These are phyloP conservation scores for Prunus armeniaca DNA, from an alignment of 306 rosid species.

Conservation along the genomic window DNA sequence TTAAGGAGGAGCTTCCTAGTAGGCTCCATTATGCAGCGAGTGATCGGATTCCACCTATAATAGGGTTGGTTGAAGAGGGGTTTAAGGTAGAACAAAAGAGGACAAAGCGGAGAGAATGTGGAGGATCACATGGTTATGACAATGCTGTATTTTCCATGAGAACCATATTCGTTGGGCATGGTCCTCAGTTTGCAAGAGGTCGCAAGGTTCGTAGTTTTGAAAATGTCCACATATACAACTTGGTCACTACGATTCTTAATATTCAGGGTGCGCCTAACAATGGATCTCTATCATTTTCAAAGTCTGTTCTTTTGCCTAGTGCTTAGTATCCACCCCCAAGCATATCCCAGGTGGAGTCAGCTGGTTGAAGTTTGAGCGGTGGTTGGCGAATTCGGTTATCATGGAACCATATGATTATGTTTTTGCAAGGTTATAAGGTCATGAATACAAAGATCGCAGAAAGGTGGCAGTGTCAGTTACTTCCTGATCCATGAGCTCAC, in stretches of 20 bases:
- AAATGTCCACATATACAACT: conserved; percentile 85
- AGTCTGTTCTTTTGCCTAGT: conserved; percentile 60
- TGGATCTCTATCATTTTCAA: conserved; percentile 69
- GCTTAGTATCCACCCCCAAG: conserved; percentile 23
- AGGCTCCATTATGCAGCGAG: conserved; percentile 70
- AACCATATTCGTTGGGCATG: conserved; percentile 82
- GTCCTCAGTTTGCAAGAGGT: conserved; percentile 89
- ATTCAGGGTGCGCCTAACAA: conserved; percentile 78
- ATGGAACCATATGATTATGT: background rate
- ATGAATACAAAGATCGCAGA: background rate
- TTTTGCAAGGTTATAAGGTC: background rate
- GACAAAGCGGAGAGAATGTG: conserved; percentile 61
- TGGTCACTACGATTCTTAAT: conserved; percentile 79
- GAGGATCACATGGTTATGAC: conserved; percentile 96
- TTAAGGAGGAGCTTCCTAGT: conserved; percentile 81
- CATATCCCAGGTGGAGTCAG: background rate
- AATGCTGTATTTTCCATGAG: conserved; percentile 94
- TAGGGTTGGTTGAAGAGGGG: conserved; percentile 78
- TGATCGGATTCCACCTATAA: conserved; percentile 69
- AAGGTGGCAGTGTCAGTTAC: background rate
- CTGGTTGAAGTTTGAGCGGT: conserved; percentile 2
- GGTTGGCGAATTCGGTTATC: background rate
- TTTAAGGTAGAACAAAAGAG: conserved; percentile 83
- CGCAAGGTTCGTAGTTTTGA: conserved; percentile 88
- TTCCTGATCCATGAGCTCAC: background rate